Conservation (phyloP, 805 yeast species). For the Martiniozyma abietophila region DNA sequence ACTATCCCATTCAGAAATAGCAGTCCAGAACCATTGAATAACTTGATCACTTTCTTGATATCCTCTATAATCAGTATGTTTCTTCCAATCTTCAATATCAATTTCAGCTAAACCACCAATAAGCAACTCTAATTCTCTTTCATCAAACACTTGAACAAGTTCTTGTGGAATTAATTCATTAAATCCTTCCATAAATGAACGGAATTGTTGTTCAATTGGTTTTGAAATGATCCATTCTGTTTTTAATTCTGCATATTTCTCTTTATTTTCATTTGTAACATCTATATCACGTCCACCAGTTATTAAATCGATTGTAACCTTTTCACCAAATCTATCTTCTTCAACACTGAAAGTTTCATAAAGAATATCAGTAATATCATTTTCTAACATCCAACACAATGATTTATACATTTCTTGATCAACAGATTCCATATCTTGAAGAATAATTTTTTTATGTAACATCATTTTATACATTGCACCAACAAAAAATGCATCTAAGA, state of each 20-base stretch:
- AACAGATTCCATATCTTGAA: constrained; percentile 98
- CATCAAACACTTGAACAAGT: constrained; percentile 92
- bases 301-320: constrained; percentile 81
- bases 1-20: constrained; percentile 87
- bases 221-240: constrained; percentile 93
- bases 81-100: constrained; percentile 98
- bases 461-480: constrained; percentile 98
- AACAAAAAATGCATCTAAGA: constrained; percentile 95
- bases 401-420: constrained; percentile 96
- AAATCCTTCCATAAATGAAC: constrained; percentile 95
- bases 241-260: constrained; percentile 87
- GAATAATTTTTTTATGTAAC: constrained; percentile 85
- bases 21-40: constrained; percentile 98
- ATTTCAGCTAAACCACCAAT: constrained; percentile 98
- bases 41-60: constrained; percentile 95
- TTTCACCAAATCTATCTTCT: constrained; percentile 93
- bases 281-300: constrained; percentile 82
- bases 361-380: constrained; percentile 80
- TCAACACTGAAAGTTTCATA: constrained; percentile 79
- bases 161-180: constrained; percentile 97
- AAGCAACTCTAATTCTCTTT: constrained; percentile 89
- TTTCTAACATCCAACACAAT: constrained; percentile 90
- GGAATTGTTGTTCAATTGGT: constrained; percentile 92
- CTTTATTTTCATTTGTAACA: constrained; percentile 90
- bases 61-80: constrained; percentile 97